Conservation (phyloP, 2,329 filamentous ascomycete genomes). For the Exophiala spinifera region DNA sequence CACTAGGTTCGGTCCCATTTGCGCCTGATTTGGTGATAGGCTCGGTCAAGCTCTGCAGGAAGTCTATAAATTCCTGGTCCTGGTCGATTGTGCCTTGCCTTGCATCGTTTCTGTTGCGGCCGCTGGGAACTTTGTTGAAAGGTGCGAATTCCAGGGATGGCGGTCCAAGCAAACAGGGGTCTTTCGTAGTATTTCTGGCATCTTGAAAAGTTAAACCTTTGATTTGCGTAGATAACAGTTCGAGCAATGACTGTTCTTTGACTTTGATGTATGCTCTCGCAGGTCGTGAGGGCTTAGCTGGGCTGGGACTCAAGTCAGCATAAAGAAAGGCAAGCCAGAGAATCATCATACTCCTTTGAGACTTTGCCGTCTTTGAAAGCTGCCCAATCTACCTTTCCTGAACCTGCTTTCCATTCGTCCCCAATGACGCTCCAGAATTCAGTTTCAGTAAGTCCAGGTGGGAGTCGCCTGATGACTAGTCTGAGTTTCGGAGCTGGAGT, state of each 20-base stretch:
- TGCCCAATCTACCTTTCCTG: constrained; percentile 81
- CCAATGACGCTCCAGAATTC: constrained; percentile 74
- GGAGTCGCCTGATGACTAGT: constrained; percentile 76
- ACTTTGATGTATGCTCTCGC: constrained; percentile 81
- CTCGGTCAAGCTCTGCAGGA: constrained; percentile 82
- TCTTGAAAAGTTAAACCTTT: constrained; percentile 72
- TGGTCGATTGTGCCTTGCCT: constrained; percentile 95
- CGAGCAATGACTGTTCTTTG: constrained; percentile 65
- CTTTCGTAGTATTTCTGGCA: constrained; percentile 70
- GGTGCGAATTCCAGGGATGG: constrained; percentile 78
- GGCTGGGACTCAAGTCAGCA: constrained; percentile 46
- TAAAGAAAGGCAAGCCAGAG: not conserved
- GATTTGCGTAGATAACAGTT: constrained; percentile 66
- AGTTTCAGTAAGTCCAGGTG: constrained; percentile 74
- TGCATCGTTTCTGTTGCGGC: constrained; percentile 72
- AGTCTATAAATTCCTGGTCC: constrained; percentile 91
- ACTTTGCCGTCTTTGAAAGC: constrained; percentile 71
- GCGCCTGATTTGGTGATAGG: constrained; percentile 56
- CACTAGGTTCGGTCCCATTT: constrained; percentile 49
- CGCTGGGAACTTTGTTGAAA: constrained; percentile 76
- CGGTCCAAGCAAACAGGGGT: constrained; percentile 69
- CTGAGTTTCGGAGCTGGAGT: constrained; percentile 67
- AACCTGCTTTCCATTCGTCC: constrained; percentile 75
- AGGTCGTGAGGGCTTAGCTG: constrained; percentile 80
- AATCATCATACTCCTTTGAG: constrained; percentile 68